Evolutionary conservation across 2,329 filamentous ascomycete genomes (phyloP), one percentile per base, ranked within the genome.

Genomic region (Endothia cerciana): DNA sequence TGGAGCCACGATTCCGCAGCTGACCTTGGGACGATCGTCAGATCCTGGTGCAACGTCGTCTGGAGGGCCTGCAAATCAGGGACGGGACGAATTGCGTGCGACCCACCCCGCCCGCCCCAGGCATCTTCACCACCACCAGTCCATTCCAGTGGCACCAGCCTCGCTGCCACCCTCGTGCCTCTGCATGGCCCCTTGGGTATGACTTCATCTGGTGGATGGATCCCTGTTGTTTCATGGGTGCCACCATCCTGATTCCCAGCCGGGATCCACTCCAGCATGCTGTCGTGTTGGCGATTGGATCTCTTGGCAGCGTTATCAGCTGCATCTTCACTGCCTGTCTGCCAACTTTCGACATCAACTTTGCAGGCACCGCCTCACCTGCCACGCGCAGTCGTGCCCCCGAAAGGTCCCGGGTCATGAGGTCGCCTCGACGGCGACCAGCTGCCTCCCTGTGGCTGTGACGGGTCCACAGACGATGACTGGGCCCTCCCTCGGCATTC

Each of bases 281-380:
- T 53, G 2, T 33, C 17, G n/a, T 40, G 53, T n/a, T 8, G 19
- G 36, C 25, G 58, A 60, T 60, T 60, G 58, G 41, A 33, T 41
- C 22, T 40, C 47, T 25, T 15, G 8, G n/a, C n/a, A 25, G 40
- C 11, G 47, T 55, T 51, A 13, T 40, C 33, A 17, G 19, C 30
- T 49, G 17, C 19, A 41, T 6, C 57, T 43, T 22, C 17, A 30
- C 56, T 8, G 25, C 19, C n/a, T 28, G 8, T 19, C n/a, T n/a
- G n/a, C n/a, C n/a, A n/a, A n/a, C n/a, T n/a, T n/a, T n/a, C n/a
- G n/a, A n/a, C n/a, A n/a, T n/a, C n/a, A n/a, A n/a, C n/a, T n/a
- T n/a, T n/a, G n/a, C n/a, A n/a, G n/a, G 47, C 60, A 62, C 60
- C 60, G 60, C 60, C 60, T 53, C 47, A 36, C 47, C 55, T 41